Conservation (phyloP, 352 stramenopile species). For the Poterioochromonas sp. region DNA sequence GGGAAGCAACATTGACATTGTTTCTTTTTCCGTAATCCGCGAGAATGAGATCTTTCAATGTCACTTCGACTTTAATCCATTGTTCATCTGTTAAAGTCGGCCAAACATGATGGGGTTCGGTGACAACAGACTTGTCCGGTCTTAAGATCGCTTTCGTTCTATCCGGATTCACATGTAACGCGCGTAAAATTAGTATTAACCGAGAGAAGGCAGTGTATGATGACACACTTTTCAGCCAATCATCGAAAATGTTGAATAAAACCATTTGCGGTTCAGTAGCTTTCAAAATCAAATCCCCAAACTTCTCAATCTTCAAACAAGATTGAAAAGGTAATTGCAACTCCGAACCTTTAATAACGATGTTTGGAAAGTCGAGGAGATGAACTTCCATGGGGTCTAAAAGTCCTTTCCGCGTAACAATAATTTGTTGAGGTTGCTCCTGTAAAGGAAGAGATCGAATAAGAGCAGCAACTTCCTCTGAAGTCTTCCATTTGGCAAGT, state of each 20-base stretch:
- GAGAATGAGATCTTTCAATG: constrained; percentile 98
- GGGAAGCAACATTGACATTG: constrained; percentile 98
- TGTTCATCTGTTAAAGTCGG: constrained; percentile 95
- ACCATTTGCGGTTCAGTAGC: constrained; percentile 99
- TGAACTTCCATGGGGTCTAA: constrained; percentile 98
- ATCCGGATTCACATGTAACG: constrained; percentile 91
- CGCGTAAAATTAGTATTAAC: constrained; percentile 96
- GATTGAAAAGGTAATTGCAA: constrained; percentile 98
- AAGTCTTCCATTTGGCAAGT: constrained; percentile 99
- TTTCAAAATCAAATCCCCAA: constrained; percentile 97
- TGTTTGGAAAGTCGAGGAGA: constrained; percentile 99
- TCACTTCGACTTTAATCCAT: constrained; percentile 99
- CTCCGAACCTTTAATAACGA: constrained; percentile 75
- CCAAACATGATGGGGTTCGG: constrained; percentile 98
- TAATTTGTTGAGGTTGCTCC: constrained; percentile 99
- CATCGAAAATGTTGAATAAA: constrained; percentile 99
- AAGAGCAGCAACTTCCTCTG: constrained; percentile 97
- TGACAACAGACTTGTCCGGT: constrained; percentile 95
- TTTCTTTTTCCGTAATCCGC: constrained; percentile 99
- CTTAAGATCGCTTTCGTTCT: constrained; percentile 90
- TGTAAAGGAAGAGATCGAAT: constrained; percentile 97
- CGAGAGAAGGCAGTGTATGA: constrained; percentile 99
- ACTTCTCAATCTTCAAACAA: constrained; percentile 99
- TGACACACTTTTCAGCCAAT: constrained; percentile 99
- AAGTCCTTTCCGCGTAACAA: constrained; percentile 99